A percentile compares a stretch with the other conserved stretches of the same genome.
Evolutionary conservation across 2,329 filamentous ascomycete species (phyloP).

Genomic region (Erysiphe neolycopersici): DNA sequence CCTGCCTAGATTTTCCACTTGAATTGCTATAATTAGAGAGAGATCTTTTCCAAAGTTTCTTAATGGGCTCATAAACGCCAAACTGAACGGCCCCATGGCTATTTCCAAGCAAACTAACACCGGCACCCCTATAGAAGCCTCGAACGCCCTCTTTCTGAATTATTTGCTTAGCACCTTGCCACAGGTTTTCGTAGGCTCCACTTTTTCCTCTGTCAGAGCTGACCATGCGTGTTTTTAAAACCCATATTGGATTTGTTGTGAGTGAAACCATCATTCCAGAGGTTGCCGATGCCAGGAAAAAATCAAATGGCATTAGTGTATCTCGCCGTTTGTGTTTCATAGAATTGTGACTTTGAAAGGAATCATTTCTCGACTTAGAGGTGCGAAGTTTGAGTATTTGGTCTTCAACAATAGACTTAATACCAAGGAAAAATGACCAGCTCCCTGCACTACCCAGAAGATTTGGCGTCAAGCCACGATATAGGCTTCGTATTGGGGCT

Average conservation of each 20-base stretch:
- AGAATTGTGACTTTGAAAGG: not conserved
- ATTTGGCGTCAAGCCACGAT: slow-evolving; percentile 75
- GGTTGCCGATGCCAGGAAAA: slow-evolving; percentile 50
- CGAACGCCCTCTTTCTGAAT: slow-evolving; percentile 40
- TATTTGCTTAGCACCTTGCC: slow-evolving; percentile 40
- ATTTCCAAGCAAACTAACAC: slow-evolving; percentile 63
- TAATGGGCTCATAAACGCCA: slow-evolving; percentile 61
- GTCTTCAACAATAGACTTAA: slow-evolving; percentile 29
- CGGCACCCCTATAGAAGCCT: slow-evolving; percentile 72
- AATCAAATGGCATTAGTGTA: slow-evolving; percentile 25
- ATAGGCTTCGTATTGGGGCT: slow-evolving; percentile 41
- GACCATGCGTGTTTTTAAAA: slow-evolving; percentile 92
- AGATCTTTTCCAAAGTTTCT: slow-evolving; percentile 23
- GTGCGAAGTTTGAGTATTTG: slow-evolving; percentile 10
- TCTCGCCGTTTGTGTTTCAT: not conserved
- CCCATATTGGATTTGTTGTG: slow-evolving; percentile 90
- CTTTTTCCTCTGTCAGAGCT: slow-evolving; percentile 47
- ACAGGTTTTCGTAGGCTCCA: slow-evolving; percentile 61
- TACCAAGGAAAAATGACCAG: slow-evolving; percentile 83
- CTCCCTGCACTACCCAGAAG: slow-evolving; percentile 69
- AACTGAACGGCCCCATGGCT: slow-evolving; percentile 89
- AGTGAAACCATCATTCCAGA: slow-evolving; percentile 50
- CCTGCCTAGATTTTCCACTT: slow-evolving; percentile 9
- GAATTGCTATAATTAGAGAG: slow-evolving; percentile 15
- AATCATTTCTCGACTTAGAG: not conserved